A percentile compares a stretch with the other conserved stretches of the same genome.
phyloP scores from a whole-genome alignment of 1,284 basidiomycete species.

The Leccinum fallax region DNA sequence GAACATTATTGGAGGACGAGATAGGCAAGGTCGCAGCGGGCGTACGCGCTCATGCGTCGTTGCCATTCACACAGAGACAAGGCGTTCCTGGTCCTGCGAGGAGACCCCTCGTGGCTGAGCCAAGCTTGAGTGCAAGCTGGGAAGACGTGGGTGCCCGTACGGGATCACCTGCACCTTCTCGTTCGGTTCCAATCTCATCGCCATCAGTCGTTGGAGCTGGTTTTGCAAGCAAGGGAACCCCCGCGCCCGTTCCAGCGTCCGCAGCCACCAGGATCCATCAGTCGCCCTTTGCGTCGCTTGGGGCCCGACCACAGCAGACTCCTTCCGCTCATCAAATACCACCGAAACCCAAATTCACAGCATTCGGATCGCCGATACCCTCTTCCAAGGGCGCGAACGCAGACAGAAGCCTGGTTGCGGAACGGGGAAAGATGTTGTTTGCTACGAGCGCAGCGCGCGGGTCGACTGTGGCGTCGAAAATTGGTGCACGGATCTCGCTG shows the following conservation, averaged over 20 bases:
- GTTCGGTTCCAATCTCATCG: slow-evolving; percentile 7
- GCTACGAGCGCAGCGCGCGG: slow-evolving; percentile 9
- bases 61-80: slow-evolving; percentile 11
- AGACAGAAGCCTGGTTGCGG: slow-evolving; percentile 12
- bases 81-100: slow-evolving; percentile 9
- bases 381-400: neutral
- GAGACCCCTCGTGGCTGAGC: slow-evolving; percentile 16
- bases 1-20: slow-evolving; percentile 53
- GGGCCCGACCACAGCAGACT: slow-evolving; percentile 11
- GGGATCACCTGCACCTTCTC: slow-evolving; percentile 14
- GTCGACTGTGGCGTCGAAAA: slow-evolving; percentile 16
- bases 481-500: slow-evolving; percentile 39
- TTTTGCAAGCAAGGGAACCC: slow-evolving; percentile 10
- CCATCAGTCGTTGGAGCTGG: slow-evolving; percentile 1
- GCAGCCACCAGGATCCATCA: slow-evolving; percentile 1
- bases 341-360: slow-evolving; percentile 25
- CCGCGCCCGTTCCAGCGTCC: neutral
- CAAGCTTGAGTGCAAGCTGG: slow-evolving; percentile 53
- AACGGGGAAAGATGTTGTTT: slow-evolving; percentile 22
- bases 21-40: slow-evolving; percentile 37
- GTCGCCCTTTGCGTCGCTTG: slow-evolving; percentile 13
- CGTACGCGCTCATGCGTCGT: slow-evolving; percentile 17
- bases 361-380: slow-evolving; percentile 28
- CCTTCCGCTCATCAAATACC: slow-evolving; percentile 6
- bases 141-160: slow-evolving; percentile 38